phyloP scores from a whole-genome alignment of 2,329 filamentous ascomycete species.

The Stagonosporopsis cucurbitacearum region DNA sequence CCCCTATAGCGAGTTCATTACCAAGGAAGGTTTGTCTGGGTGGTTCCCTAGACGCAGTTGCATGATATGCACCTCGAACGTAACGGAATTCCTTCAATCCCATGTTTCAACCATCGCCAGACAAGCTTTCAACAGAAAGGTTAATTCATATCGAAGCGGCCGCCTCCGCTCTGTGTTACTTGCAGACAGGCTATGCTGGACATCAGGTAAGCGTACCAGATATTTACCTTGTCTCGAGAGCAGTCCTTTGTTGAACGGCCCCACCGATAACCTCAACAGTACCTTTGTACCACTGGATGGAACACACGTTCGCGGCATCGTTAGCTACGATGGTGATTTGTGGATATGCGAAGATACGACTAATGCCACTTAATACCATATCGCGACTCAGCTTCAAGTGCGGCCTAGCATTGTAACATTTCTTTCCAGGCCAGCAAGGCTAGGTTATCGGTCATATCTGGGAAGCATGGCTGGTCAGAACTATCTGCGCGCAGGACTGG shows the following conservation, averaged over 20 bases:
- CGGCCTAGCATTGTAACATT: neutral
- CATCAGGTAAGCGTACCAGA: slow-evolving; percentile 7
- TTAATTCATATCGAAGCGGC: neutral
- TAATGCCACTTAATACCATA: neutral
- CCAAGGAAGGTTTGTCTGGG: neutral
- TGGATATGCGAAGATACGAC: neutral
- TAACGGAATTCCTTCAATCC: neutral
- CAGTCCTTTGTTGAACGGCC: slow-evolving; percentile 4
- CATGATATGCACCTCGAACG: neutral
- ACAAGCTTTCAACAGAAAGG: neutral
- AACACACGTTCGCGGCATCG: neutral
- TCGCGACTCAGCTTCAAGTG: neutral
- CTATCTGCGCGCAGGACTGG: neutral
- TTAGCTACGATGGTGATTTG: neutral
- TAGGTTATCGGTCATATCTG: neutral
- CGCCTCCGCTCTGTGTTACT: neutral
- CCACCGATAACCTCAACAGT: neutral
- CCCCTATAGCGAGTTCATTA: neutral
- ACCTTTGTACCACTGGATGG: neutral
- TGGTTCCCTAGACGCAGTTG: neutral
- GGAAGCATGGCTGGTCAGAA: neutral
- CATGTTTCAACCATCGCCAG: neutral
- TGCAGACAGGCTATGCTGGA: neutral
- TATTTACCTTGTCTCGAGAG: neutral
- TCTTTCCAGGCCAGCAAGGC: neutral